Evolutionary conservation across 2,329 filamentous ascomycete species (phyloP).

Genomic region (Beauveria sp.): DNA sequence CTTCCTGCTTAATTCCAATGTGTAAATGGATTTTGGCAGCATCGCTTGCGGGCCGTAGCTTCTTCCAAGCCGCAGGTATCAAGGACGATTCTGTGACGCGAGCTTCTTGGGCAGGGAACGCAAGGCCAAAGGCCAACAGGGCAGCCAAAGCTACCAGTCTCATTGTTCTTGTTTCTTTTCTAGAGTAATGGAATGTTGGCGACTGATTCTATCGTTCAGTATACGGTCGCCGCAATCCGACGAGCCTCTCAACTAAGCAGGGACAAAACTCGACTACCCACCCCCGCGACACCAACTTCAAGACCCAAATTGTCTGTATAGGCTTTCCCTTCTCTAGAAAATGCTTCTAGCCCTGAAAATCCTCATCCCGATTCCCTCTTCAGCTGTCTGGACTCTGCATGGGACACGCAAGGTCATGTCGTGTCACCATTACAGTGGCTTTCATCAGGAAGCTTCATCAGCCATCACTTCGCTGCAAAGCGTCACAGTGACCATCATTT

Average conservation of each 20-base stretch:
- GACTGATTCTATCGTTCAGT: background rate
- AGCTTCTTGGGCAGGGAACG: background rate
- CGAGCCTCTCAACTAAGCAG: too few relatives aligned
- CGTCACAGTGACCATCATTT: background rate
- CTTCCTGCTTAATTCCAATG: slow-evolving; percentile 1
- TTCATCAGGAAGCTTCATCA: background rate
- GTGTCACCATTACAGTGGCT: background rate
- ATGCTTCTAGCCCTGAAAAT: too few relatives aligned
- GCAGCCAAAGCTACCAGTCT: background rate
- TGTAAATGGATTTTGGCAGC: background rate
- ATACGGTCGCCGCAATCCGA: background rate
- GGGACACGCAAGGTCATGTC: background rate
- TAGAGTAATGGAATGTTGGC: too few relatives aligned
- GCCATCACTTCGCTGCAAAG: background rate
- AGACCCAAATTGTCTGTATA: too few relatives aligned
- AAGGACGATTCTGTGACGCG: background rate
- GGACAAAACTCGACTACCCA: too few relatives aligned
- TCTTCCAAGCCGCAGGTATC: background rate
- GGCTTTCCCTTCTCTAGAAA: too few relatives aligned
- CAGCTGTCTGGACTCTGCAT: background rate
- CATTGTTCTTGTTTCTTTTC: background rate
- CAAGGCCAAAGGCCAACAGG: background rate
- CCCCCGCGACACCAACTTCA: too few relatives aligned
- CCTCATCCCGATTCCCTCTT: background rate
- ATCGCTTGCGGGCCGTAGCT: background rate